Base-by-base conservation (phyloP, 257 asterid species). In the Solanum paucissectum region DNA sequence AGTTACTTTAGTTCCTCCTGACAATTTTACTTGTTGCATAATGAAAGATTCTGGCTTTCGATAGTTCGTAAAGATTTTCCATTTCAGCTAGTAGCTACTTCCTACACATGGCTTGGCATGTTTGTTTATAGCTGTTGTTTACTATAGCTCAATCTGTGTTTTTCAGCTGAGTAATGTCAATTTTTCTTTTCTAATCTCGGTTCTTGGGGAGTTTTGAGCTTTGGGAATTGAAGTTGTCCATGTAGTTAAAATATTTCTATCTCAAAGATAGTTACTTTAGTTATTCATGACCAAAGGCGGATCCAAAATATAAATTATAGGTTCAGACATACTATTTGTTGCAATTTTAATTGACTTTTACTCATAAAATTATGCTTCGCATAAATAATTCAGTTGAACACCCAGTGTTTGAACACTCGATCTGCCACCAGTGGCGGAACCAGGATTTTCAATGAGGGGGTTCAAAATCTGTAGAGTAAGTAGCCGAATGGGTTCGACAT, bases 341-440 rank as follows among this genome's bases (percentile, higher is more conserved):
- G 64, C 64, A 2, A 18, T 18, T 55, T 55, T 18, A 55, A 55
- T 55, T 0, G 0, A 55, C 10, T 6, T 55, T 6, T 55, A 55
- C 1, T 55, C 64, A 1, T 18, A 55, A 55, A 55, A 0, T 3
- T 55, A 55, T 55, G 64, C 5, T 2, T 55, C 0, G 1, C 64
- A 18, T 55, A 55, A 2, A 55, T 0, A 55, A 18, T 55, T 55
- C 4, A 55, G 64, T 55, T 55, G n/a, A 55, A 55, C 64, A 55
- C 64, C n/a, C 64, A 1, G n/a, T 55, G 64, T 0, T 55, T 55
- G 64, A 55, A 55, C 64, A 55, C 64, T 55, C 10, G n/a, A 18
- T n/a, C n/a, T n/a, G n/a, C n/a, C n/a, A n/a, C n/a, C n/a, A n/a
- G n/a, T n/a, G n/a, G n/a, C n/a, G n/a, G n/a, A n/a, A n/a, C n/a